phyloP scores from a whole-genome alignment of 257 asterid species.

The Scutellaria baicalensis region DNA sequence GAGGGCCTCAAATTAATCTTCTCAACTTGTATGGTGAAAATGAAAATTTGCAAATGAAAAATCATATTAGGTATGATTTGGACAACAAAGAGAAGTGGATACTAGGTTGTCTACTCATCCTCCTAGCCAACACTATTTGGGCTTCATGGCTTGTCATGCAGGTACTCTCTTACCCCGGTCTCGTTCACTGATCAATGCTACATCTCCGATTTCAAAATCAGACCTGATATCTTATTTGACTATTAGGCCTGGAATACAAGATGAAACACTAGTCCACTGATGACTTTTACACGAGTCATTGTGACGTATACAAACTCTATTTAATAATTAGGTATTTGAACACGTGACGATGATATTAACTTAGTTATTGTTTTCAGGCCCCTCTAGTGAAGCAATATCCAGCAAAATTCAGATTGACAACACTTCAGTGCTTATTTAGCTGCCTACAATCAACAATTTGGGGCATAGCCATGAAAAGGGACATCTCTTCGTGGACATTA shows the following conservation, averaged over 20 bases:
- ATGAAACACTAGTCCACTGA: no score
- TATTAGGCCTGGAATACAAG: no score
- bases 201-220: no score
- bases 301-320: no score
- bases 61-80: background rate
- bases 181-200: no score
- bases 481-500: conserved; percentile 44
- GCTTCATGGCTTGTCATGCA: conserved; percentile 51
- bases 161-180: conserved; percentile 16
- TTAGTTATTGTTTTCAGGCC: conserved; percentile 19
- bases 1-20: conserved; percentile 39
- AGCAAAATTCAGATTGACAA: conserved; percentile 39
- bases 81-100: conserved; percentile 26
- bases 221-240: no score
- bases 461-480: conserved; percentile 37
- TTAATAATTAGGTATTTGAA: background rate
- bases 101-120: conserved; percentile 45
- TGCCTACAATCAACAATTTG: conserved; percentile 48
- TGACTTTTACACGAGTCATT: no score
- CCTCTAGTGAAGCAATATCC: conserved; percentile 42
- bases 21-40: conserved; percentile 12
- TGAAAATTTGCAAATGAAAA: background rate
- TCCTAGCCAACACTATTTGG: conserved; percentile 40
- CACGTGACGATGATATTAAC: background rate
- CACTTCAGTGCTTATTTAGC: conserved; percentile 52